A percentile compares a stretch with the other conserved stretches of the same genome.
Evolutionary conservation across 1,139 yeast species (phyloP).

Genomic region (Pichia sp.): DNA sequence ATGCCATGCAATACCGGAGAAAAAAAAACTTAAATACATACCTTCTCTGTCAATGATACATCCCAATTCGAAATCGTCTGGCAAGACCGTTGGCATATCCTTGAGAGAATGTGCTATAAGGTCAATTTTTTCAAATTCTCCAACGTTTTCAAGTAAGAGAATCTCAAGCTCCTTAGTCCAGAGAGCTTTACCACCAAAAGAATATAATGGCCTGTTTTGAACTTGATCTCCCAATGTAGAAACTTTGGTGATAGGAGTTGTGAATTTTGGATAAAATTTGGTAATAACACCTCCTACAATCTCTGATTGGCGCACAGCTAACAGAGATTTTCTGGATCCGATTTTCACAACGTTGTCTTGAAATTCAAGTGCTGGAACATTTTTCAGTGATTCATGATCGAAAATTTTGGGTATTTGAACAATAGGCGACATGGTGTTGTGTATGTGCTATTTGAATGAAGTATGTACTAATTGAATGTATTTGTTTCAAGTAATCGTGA

Average conservation of each 20-base stretch:
- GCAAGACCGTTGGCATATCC: conserved; percentile 90
- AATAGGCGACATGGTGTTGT: conserved; percentile 2
- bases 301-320: conserved; percentile 84
- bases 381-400: conserved; percentile 3
- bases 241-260: conserved; percentile 69
- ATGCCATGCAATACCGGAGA: background rate
- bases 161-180: conserved; percentile 96
- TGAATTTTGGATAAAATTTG: conserved; percentile 48
- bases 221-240: conserved; percentile 88
- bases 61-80: conserved; percentile 85
- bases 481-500: no score
- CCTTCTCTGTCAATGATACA: conserved; percentile 76
- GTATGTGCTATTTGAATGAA: no score
- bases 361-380: conserved; percentile 8
- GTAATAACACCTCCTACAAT: conserved; percentile 58
- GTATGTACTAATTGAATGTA: no score
- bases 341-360: conserved; percentile 30
- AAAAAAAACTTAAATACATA: conserved; percentile 14
- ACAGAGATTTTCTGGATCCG: conserved; percentile 83
- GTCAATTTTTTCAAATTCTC: conserved; percentile 65
- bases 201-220: conserved; percentile 75
- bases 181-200: conserved; percentile 91
- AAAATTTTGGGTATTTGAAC: conserved; percentile 13
- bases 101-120: conserved; percentile 89
- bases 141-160: conserved; percentile 51